Conservation (phyloP, 2,329 filamentous ascomycete genomes). For the Colletotrichum sp. region DNA sequence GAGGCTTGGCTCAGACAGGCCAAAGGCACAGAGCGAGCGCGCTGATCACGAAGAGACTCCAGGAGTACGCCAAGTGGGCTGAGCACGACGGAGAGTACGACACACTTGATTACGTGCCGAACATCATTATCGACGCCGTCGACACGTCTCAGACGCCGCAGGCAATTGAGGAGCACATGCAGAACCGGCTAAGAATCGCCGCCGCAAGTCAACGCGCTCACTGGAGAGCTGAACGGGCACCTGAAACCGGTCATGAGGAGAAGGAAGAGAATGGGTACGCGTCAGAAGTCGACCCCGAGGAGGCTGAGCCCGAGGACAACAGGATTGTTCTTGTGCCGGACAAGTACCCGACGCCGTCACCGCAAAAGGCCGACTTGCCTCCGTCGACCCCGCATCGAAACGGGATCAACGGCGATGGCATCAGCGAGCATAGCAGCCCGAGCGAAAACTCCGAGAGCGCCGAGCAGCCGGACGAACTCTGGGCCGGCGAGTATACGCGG, state of each 20-base stretch:
- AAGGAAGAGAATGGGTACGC: not conserved
- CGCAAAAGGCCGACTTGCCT: not conserved
- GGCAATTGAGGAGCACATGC: conserved; percentile 39
- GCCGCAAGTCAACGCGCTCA: conserved; percentile 41
- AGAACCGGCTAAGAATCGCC: conserved; percentile 37
- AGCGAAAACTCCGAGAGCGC: not conserved
- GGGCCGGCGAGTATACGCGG: not conserved
- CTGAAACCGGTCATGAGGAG: not conserved
- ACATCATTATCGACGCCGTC: conserved; percentile 41
- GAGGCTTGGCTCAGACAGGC: conserved; percentile 39
- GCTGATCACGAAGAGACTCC: conserved; percentile 38
- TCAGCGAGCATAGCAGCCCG: not conserved
- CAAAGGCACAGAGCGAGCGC: conserved; percentile 32
- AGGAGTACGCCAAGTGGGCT: conserved; percentile 43
- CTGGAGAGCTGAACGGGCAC: conserved; percentile 27
- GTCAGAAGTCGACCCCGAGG: conserved; percentile 7
- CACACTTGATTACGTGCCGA: conserved; percentile 39
- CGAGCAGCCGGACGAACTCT: no score
- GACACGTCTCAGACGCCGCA: conserved; percentile 31
- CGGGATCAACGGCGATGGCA: not conserved
- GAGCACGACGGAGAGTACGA: conserved; percentile 44
- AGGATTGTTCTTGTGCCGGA: conserved; percentile 17
- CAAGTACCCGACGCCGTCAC: conserved; percentile 10
- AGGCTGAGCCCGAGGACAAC: conserved; percentile 15
- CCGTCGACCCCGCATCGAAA: not conserved